phyloP scores from a whole-genome alignment of 1,284 basidiomycete species.

The Leucoagaricus sp. region DNA sequence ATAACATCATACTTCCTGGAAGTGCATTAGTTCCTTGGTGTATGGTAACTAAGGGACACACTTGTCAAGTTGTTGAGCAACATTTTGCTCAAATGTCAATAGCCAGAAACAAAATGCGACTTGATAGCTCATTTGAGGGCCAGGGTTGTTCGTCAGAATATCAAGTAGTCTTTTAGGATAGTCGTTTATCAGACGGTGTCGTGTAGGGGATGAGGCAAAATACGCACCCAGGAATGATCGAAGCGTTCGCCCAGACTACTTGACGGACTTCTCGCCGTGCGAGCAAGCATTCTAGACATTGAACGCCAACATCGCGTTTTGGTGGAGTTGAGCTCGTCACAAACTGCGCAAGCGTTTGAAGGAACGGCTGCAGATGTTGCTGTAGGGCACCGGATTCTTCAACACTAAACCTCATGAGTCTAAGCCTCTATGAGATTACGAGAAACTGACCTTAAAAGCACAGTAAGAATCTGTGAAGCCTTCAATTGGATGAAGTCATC shows the following conservation, averaged over 20 bases:
- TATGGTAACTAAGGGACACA: constrained; percentile 24
- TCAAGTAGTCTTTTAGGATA: constrained; percentile 66
- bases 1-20: constrained; percentile 88
- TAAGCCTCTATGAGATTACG: background rate
- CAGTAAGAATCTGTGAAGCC: constrained; percentile 84
- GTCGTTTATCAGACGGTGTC: constrained; percentile 5
- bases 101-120: constrained; percentile 93
- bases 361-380: constrained; percentile 66
- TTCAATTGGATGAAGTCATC: constrained; percentile 96
- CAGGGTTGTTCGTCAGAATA: constrained; percentile 72
- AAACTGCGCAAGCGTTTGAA: constrained; percentile 64
- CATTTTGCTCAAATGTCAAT: constrained; percentile 85
- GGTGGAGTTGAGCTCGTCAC: constrained; percentile 64
- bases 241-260: constrained; percentile 71
- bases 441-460: constrained; percentile 62
- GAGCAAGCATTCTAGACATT: constrained; percentile 87
- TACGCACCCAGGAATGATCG: constrained; percentile 51
- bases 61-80: constrained; percentile 87
- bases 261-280: constrained; percentile 78
- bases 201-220: constrained; percentile 39
- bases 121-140: constrained; percentile 96
- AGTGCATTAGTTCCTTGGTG: background rate
- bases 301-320: constrained; percentile 88
- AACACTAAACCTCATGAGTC: constrained; percentile 33
- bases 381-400: constrained; percentile 56